These are phyloP conservation scores for Sarocladium oryzae DNA, from an alignment of 2,329 filamentous ascomycete genomes.

Conservation along the genomic window DNA sequence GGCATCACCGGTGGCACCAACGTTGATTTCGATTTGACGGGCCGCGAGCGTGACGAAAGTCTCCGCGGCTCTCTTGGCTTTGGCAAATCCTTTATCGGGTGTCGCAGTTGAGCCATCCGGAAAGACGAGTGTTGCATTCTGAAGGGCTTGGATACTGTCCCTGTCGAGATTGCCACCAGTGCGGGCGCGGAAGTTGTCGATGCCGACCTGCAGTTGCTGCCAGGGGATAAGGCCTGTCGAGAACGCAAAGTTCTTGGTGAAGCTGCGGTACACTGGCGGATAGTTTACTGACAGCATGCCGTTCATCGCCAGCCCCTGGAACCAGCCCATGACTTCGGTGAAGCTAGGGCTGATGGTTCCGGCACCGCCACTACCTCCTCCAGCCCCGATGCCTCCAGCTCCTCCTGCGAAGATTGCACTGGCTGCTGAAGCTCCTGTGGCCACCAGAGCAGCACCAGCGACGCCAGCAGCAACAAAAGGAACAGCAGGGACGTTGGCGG, in stretches of 20 bases:
- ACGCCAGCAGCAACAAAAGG: slow-evolving; percentile 80
- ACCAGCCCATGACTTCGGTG: slow-evolving; percentile 77
- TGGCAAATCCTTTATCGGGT: slow-evolving; percentile 26
- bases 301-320: slow-evolving; percentile 90
- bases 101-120: slow-evolving; percentile 49
- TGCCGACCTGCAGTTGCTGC: slow-evolving; percentile 70
- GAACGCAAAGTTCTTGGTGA: slow-evolving; percentile 90
- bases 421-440: slow-evolving; percentile 66
- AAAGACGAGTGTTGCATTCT: slow-evolving; percentile 70
- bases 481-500: slow-evolving; percentile 65
- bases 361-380: slow-evolving; percentile 51
- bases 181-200: slow-evolving; percentile 71
- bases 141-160: slow-evolving; percentile 69
- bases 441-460: slow-evolving; percentile 71
- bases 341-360: slow-evolving; percentile 75
- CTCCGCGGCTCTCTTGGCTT: slow-evolving; percentile 28
- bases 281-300: slow-evolving; percentile 93
- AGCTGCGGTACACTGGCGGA: slow-evolving; percentile 80
- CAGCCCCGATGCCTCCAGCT: slow-evolving; percentile 31
- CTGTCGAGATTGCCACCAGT: slow-evolving; percentile 84
- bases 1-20: slow-evolving; percentile 13
- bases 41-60: slow-evolving; percentile 43
- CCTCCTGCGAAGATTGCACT: slow-evolving; percentile 53
- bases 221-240: slow-evolving; percentile 79
- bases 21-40: slow-evolving; percentile 20